Base-by-base conservation (phyloP, 306 rosid genomes). In the Cucumis hystrix region DNA sequence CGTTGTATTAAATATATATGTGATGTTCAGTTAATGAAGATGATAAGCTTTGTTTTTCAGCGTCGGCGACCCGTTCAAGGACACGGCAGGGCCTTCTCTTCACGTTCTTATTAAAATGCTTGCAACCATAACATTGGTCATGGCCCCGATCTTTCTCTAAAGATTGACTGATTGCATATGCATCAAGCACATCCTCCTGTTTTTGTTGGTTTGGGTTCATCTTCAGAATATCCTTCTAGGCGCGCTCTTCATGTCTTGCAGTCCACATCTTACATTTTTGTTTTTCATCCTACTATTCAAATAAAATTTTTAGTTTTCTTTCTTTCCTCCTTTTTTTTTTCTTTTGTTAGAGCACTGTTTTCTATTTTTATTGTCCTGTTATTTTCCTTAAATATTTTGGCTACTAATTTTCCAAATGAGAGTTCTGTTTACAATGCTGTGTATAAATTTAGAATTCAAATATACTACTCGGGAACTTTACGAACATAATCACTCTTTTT, bases 51-150 rank as follows among this genome's bases (percentile, higher is more conserved):
- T 25, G 74, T 81, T 39, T 62, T 64, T 89, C 91, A 95, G 99
- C 20, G 97, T 95, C 83, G 97, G 99, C 71, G 99, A 95, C 70
- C 99, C 98, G 18, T 95, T 95, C 86, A 95, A 95, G 86, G 99
- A 95, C 90, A 95, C 99, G 28, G 98, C 98, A 8, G 99, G 99
- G 81, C 99, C 99, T 80, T 95, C 97, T 28, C 80, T 95, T 77
- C 99, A 95, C 77, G 99, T 95, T 20, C 98, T 95, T 52, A 95
- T 95, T 56, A 95, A 95, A 87, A 89, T 95, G 99, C 99, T 95
- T 30, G 88, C 99, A 25, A 95, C 99, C 9, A 92, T 95, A 49
- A 95, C 99, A 0, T 89, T 95, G 23, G 99, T 95, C 41, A 95
- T 95, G 99, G 99, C 99, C 83, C 99, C 99, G 1, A 78, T 95